Percentiles rank a stretch among this genome's conserved stretches.
phyloP scores from a whole-genome alignment of 768 basidiomycete species.

The Hericium alpestre region DNA sequence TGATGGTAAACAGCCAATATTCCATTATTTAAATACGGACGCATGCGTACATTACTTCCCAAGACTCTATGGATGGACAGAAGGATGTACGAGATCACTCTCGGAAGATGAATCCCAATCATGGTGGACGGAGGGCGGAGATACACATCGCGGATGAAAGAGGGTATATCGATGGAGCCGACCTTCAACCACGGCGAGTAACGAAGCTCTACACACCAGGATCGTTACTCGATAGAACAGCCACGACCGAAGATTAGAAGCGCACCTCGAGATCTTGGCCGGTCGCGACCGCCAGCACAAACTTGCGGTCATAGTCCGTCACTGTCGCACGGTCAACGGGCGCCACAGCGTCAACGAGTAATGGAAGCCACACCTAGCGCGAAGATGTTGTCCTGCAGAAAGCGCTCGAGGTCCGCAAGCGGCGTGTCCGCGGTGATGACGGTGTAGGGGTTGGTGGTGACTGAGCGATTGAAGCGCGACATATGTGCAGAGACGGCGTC shows the following conservation, averaged over 20 bases:
- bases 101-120: too few relatives aligned
- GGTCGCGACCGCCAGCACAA: conserved; percentile 75
- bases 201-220: conserved; percentile 18
- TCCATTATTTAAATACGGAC: too few relatives aligned
- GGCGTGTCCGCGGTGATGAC: conserved; percentile 74
- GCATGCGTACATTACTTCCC: too few relatives aligned
- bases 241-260: not conserved
- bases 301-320: conserved; percentile 73
- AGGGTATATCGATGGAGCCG: not conserved
- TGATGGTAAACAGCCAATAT: too few relatives aligned
- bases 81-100: too few relatives aligned
- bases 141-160: too few relatives aligned
- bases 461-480: conserved; percentile 60
- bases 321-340: conserved; percentile 32
- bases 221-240: not conserved
- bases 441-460: conserved; percentile 53
- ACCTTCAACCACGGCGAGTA: conserved; percentile 22
- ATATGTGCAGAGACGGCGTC: conserved; percentile 66
- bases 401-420: conserved; percentile 71
- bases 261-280: conserved; percentile 54
- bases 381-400: conserved; percentile 63
- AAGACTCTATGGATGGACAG: too few relatives aligned
- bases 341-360: not conserved
- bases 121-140: too few relatives aligned
- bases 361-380: conserved; percentile 46